Evolutionary conservation across 1,139 yeast genomes (phyloP), one percentile per base, ranked within the genome.

Genomic region (Scheffersomyces insectosa): DNA sequence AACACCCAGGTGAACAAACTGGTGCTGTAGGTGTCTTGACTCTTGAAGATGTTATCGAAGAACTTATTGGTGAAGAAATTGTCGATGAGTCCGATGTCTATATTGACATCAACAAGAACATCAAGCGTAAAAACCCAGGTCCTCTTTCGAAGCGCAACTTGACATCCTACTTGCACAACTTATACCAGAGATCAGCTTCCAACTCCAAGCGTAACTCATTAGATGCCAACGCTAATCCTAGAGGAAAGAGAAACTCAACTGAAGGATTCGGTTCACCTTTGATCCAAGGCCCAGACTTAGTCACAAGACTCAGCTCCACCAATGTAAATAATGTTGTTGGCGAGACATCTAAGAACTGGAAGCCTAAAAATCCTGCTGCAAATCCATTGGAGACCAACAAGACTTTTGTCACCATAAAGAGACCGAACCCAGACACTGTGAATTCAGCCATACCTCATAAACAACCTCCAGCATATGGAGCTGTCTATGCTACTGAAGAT

Each of bases 31-130:
- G 99, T 49, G 96, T 93, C 6, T 72, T 93, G 39, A 93, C 99
- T 1, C 73, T 93, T 48, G 99, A 93, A 65, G 99, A 93, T 63
- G 98, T 93, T 12, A 93, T 93, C 59, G 99, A 93, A 65, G 99
- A 93, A 65, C 76, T 93, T 54, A 93, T 93, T 66, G 99, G 99
- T 44, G 98, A 93, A 65, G 99, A 93, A 63, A 93, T 93, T 57
- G 91, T 93, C 40, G 99, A 93, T 62, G 99, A 93, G 65, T 83
- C 91, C n/a, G 99, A 93, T 62, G 98, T 91, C 23, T 91, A 87
- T 60, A 80, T 91, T 46, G 97, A 90, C 65, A 88, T 91, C 50
- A 90, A 89, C 64, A 87, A 87, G 53, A 87, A 88, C 54, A 89
- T 90, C 58, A 86, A 85, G 61, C 76, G 96, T 56, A 77, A 80